These are phyloP conservation scores for Sporothrix pseudoabietina DNA, from an alignment of 2,329 filamentous ascomycete genomes.

Conservation along the genomic window DNA sequence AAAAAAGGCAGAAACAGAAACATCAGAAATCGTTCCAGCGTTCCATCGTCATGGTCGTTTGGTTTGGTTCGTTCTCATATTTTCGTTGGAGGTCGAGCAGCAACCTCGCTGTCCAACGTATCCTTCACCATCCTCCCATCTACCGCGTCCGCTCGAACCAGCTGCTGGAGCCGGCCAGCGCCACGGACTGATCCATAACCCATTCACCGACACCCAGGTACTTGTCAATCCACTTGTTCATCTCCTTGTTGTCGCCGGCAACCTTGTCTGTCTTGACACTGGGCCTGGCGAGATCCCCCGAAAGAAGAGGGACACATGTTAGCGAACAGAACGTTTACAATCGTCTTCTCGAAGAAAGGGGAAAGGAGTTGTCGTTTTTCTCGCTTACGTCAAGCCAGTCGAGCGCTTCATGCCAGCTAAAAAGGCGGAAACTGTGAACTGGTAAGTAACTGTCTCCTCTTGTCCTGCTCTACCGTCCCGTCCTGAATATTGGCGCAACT, in stretches of 20 bases:
- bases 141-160: conserved; percentile 90
- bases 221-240: conserved; percentile 86
- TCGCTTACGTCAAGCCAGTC: conserved; percentile 92
- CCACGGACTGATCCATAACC: conserved; percentile 97
- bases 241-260: conserved; percentile 74
- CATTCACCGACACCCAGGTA: conserved; percentile 95
- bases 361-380: conserved; percentile 1
- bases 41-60: conserved; percentile 28
- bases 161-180: conserved; percentile 80
- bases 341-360: background rate
- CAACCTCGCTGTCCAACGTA: background rate
- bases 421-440: conserved; percentile 78
- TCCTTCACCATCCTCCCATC: background rate
- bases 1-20: conserved; percentile 4
- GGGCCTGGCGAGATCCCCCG: conserved; percentile 54
- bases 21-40: conserved; percentile 23
- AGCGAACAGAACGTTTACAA: conserved; percentile 40
- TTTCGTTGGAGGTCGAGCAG: background rate
- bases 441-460: background rate
- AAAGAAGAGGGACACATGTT: conserved; percentile 45
- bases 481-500: conserved; percentile 42
- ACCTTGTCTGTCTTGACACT: conserved; percentile 89
- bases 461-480: background rate
- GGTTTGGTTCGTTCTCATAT: conserved; percentile 14
- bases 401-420: conserved; percentile 96